phyloP scores from a whole-genome alignment of 257 asterid species.

The Solanum okadae region DNA sequence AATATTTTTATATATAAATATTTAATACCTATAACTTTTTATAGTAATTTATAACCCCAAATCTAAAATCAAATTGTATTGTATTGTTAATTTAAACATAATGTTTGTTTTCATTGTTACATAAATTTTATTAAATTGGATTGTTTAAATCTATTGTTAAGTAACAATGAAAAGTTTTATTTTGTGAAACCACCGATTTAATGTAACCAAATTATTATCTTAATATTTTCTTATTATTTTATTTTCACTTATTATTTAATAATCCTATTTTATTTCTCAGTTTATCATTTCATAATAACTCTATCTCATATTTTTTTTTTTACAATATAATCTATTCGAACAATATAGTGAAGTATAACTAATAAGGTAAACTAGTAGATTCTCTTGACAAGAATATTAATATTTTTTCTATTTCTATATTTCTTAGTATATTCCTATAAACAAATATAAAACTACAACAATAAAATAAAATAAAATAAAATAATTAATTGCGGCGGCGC shows the following conservation, averaged over 20 bases:
- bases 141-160: no score
- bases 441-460: neutral
- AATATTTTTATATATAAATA: neutral
- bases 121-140: no score
- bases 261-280: no score
- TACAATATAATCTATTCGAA: no score
- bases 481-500: neutral
- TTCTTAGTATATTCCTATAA: neutral
- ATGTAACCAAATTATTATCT: no score
- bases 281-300: no score
- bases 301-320: no score
- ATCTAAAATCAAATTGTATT: neutral
- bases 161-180: fast-evolving
- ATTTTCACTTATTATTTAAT: no score
- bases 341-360: fast-evolving
- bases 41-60: neutral
- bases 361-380: neutral
- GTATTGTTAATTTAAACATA: no score
- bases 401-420: neutral
- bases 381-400: neutral
- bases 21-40: neutral
- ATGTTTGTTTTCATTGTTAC: no score
- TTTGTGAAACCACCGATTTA: fast-evolving
- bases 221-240: no score
- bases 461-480: neutral